Evolutionary conservation across 768 basidiomycete genomes (phyloP).

Genomic region (Suillus hirtellus): DNA sequence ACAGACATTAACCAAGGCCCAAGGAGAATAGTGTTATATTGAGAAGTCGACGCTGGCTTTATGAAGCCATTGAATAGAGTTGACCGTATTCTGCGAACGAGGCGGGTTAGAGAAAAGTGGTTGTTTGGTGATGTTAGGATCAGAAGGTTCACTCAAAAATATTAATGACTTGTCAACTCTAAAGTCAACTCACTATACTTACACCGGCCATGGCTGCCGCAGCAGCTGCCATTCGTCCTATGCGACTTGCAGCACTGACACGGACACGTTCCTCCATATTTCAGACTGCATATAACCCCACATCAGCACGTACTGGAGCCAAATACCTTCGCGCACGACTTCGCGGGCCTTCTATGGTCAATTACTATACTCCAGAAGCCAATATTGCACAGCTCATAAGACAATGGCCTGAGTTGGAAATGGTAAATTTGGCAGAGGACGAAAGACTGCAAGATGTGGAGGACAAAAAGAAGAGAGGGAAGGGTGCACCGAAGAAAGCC

Average conservation of each 20-base stretch:
- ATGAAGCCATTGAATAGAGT: slow-evolving; percentile 3
- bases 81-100: not conserved
- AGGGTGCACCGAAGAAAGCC: slow-evolving; percentile 82
- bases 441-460: slow-evolving; percentile 69
- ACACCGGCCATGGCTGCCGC: slow-evolving; percentile 19
- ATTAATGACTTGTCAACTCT: not conserved
- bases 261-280: slow-evolving; percentile 75
- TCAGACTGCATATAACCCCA: slow-evolving; percentile 87
- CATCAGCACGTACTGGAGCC: slow-evolving; percentile 77
- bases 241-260: slow-evolving; percentile 59
- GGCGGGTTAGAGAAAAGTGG: slow-evolving; percentile 1
- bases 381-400: slow-evolving; percentile 53
- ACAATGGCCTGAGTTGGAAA: slow-evolving; percentile 54
- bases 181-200: not conserved
- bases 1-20: not conserved
- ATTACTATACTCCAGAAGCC: slow-evolving; percentile 75
- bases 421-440: slow-evolving; percentile 67
- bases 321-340: slow-evolving; percentile 87
- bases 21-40: not conserved
- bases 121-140: slow-evolving; percentile 34
- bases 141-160: slow-evolving; percentile 18
- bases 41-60: not conserved
- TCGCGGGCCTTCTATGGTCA: slow-evolving; percentile 81
- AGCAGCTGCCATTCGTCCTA: slow-evolving; percentile 39
- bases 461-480: slow-evolving; percentile 71